Base-by-base conservation (phyloP, 2,329 filamentous ascomycete species). In the Alternaria infectoria region DNA sequence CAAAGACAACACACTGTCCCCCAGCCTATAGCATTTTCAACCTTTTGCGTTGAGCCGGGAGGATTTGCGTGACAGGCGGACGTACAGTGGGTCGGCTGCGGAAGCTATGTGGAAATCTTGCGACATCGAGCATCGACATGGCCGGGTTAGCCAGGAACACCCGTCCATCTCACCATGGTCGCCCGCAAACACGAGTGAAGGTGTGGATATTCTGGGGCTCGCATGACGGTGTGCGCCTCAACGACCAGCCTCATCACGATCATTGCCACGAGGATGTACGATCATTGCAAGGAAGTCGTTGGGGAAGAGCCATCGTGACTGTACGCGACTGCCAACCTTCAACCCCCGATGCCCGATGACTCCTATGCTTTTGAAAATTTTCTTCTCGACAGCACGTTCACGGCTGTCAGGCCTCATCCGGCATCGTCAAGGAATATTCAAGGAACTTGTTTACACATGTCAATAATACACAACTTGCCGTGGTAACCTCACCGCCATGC, bases 401-500 rank as follows among this genome's bases (percentile, higher is more conserved):
- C 64, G 62, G 59, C 63, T 61, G 51, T 60, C 61, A 64, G 62
- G 47, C 70, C 67, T 62, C 62, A 71, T 73, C 64, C 64, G 69
- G 67, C 32, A 36, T 36, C 32, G 32, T 36, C 32, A 36, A 36
- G 32, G 15, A n/a, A 36, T 36, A 36, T 36, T n/a, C 32, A 36
- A 36, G 21, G 54, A 50, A 57, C 28, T 21, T 28, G 55, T 50
- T 51, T 58, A 28, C 46, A 46, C 17, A 46, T 44, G 25, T 52
- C 56, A 51, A 64, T 55, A 60, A 51, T 66, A 57, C 57, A 67
- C 60, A 57, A 59, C 62, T 50, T 54, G 21, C 62, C 50, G 61
- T 62, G 47, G 21, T 36, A 61, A 65, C 44, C 66, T 69, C 73
- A 77, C 75, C 75, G 73, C 75, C 66, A 65, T 67, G 66, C 65